Base-by-base conservation (phyloP, 495 filamentous ascomycete species). In the Penicillium cosmopolitanum region DNA sequence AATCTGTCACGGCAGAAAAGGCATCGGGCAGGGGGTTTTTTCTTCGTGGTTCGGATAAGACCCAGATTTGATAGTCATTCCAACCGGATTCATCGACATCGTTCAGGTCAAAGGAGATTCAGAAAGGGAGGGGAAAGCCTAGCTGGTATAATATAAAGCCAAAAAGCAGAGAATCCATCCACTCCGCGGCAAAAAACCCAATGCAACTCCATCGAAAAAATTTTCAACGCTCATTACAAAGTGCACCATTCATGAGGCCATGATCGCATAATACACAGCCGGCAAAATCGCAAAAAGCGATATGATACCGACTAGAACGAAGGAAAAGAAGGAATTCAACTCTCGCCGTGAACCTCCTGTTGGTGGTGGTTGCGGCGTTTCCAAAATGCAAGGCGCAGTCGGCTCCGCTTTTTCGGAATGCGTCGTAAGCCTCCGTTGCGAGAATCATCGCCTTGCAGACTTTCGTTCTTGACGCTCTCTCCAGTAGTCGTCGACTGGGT, bases 341-440 rank as follows among this genome's bases (percentile, higher is more conserved):
- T 70, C 48, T 75, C 76, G 46, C 74, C 73, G 25, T 68, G 70
- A 40, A 79, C 63, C 54, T 79, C 76, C 19, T 72, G 69, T 36
- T 71, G 71, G 53, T 73, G 69, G 51, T 77, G 67, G 23, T 63
- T 64, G 42, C 71, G 74, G 25, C 77, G 77, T 52, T 71, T 76
- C 77, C 77, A 80, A 53, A 80, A 80, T 31, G 77, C 77, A 48
- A 80, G 65, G 34, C 77, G 70, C 18, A 80, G 66, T 28, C 77
- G 73, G 63, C 77, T 80, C 46, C 72, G 69, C 23, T 71, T 70
- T 53, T 78, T 78, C 18, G 71, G 69, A 34, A 79, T 66, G 51
- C 65, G 65, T 28, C 67, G 57, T 18, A 55, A 50, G 23, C 60
- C 68, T 51, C 64, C 69, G 21, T 50, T 54, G 10, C 50, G 33